Evolutionary conservation across 2,329 filamentous ascomycete species (phyloP), one percentile per base, ranked within the genome.

Genomic region (Cladophialophora yegresii): DNA sequence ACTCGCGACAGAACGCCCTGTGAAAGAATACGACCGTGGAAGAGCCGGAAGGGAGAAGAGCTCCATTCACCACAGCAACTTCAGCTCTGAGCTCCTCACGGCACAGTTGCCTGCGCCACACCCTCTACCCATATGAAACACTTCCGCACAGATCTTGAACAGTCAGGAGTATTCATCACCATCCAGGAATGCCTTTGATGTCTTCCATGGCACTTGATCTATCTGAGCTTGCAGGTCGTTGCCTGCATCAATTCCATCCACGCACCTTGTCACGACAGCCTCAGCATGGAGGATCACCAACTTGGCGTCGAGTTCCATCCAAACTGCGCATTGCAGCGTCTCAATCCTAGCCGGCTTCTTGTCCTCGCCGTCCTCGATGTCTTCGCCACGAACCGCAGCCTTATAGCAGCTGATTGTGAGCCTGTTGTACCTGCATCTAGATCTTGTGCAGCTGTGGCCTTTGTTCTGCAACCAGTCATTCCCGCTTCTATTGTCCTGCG

Each of bases 391-490:
- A 56, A 8, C 4, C 32, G 33, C 54, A 3, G 22, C 6, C n/a
- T 36, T 8, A 9, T 47, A 23, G 36, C 12, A 13, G 23, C 54
- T 28, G 30, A 30, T 22, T 13, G 5, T 33, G 33, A 57, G 32
- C 9, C 47, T n/a, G 22, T 7, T 13, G 22, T n/a, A 33, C 23
- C 23, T 54, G 51, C 28, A n/a, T 33, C 28, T 54, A 28, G 4
- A 28, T 20, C 10, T 16, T 12, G 8, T 58, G 9, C 40, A 20
- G n/a, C 55, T 49, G 40, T 49, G 28, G 23, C 30, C 57, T 59
- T 59, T 59, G 30, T 59, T 33, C 47, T 49, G 16, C 45, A 51
- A 50, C 45, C 47, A 30, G 57, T 32, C 13, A 58, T n/a, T 7
- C 22, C 30, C 33, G 22, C 43, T 51, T 49, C 8, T 45, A 36